Conservation (phyloP, 2,329 filamentous ascomycete species). For the Aspergillus sojae region DNA sequence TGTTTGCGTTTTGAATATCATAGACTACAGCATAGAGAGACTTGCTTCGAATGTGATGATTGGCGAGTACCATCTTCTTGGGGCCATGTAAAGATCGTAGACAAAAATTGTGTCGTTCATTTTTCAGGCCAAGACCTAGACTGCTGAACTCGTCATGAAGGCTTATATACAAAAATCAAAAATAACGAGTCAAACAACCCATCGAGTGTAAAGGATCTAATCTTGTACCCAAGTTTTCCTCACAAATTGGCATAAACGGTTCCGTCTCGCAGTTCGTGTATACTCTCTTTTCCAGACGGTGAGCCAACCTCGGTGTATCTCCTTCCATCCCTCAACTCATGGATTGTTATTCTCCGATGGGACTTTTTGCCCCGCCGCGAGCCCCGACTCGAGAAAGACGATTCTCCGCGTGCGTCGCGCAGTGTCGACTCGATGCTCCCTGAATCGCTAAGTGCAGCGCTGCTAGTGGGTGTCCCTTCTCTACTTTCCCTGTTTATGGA, state of each 20-base stretch:
- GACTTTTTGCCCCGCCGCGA: slow-evolving; percentile 32
- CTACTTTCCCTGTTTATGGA: slow-evolving; percentile 34
- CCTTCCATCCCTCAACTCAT: slow-evolving; percentile 46
- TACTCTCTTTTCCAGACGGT: slow-evolving; percentile 38
- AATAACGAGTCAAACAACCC: neutral
- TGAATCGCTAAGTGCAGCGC: slow-evolving; percentile 33
- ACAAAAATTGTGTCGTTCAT: neutral
- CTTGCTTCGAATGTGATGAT: neutral
- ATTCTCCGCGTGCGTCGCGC: slow-evolving; percentile 23
- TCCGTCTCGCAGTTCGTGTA: slow-evolving; percentile 47
- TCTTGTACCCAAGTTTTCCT: neutral
- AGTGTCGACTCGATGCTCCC: slow-evolving; percentile 33
- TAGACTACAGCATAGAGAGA: slow-evolving; percentile 6
- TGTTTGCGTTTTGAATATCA: neutral
- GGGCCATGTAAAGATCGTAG: too few species aligned
- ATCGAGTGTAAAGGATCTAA: neutral
- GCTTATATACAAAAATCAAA: neutral
- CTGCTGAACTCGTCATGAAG: neutral
- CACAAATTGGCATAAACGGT: slow-evolving; percentile 44
- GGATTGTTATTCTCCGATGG: slow-evolving; percentile 42
- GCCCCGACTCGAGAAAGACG: slow-evolving; percentile 25
- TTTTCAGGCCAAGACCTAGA: neutral
- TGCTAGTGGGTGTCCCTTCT: slow-evolving; percentile 30
- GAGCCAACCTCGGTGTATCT: slow-evolving; percentile 46
- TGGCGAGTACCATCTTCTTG: neutral